Conservation (phyloP, 805 yeast species). For the Kluyveromyces dobzhanskii region DNA sequence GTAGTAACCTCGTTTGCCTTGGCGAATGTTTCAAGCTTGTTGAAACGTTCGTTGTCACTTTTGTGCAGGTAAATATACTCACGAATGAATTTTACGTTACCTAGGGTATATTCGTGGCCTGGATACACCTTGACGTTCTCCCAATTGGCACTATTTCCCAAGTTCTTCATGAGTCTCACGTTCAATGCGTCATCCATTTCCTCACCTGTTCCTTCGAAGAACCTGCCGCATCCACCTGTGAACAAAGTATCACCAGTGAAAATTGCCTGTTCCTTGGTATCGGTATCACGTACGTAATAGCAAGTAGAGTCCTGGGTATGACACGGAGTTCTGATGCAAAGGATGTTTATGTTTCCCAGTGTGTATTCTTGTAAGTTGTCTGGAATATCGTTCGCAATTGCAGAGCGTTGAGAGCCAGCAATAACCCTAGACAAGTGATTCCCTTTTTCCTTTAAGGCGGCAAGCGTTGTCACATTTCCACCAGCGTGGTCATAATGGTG, state of each 20-base stretch:
- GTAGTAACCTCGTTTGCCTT: conserved; percentile 62
- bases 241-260: conserved; percentile 96
- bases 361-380: conserved; percentile 51
- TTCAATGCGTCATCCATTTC: conserved; percentile 74
- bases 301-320: conserved; percentile 97
- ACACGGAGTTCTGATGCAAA: conserved; percentile 92
- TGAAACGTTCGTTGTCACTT: conserved; percentile 39
- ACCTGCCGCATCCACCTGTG: conserved; percentile 92
- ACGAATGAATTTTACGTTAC: conserved; percentile 72
- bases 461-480: conserved; percentile 47
- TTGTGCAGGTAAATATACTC: conserved; percentile 43
- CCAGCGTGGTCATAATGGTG: conserved; percentile 95
- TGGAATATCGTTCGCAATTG: conserved; percentile 64
- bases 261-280: conserved; percentile 61
- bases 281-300: conserved; percentile 58
- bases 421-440: conserved; percentile 53
- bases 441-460: conserved; percentile 20
- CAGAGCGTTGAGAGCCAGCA: conserved; percentile 52
- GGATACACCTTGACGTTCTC: conserved; percentile 62
- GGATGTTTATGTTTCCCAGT: conserved; percentile 43
- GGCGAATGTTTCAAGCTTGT: conserved; percentile 43
- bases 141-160: conserved; percentile 26
- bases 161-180: conserved; percentile 53
- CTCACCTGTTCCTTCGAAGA: conserved; percentile 81
- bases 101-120: conserved; percentile 91